Percentiles rank a stretch among this genome's conserved stretches.
Conservation (phyloP, 2,329 filamentous ascomycete genomes). For the Canariomyces notabilis region DNA sequence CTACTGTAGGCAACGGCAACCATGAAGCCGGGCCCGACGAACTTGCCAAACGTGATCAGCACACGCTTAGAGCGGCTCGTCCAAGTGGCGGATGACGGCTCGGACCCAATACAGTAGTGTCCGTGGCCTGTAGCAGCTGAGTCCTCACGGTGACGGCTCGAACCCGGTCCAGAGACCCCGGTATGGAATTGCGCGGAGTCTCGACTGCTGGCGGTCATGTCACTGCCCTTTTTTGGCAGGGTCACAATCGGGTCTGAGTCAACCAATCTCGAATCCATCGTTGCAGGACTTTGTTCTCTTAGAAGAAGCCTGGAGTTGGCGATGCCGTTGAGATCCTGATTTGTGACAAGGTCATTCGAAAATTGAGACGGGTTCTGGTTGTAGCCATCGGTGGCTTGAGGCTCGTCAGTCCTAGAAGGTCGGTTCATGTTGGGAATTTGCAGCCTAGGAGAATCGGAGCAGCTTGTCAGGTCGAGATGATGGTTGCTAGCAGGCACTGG, state of each 20-base stretch:
- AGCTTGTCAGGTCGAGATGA: no score
- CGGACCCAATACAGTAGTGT: not conserved
- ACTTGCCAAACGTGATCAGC: conserved; percentile 46
- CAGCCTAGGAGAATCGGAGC: not conserved
- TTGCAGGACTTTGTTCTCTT: not conserved
- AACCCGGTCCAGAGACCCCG: no score
- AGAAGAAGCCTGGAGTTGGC: conserved; percentile 37
- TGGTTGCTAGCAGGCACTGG: no score
- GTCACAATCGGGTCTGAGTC: not conserved
- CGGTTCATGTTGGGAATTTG: conserved; percentile 35
- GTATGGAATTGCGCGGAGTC: not conserved
- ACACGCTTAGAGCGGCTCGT: conserved; percentile 23
- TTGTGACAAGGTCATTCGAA: conserved; percentile 52
- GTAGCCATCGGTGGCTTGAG: conserved; percentile 36
- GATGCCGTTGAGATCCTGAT: conserved; percentile 50
- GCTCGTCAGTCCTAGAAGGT: conserved; percentile 33
- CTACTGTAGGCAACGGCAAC: conserved; percentile 54
- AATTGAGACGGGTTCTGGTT: conserved; percentile 53
- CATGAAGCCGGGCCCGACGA: conserved; percentile 65
- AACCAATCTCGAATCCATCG: not conserved
- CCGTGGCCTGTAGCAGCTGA: not conserved
- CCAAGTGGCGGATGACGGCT: not conserved
- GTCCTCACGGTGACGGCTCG: not conserved
- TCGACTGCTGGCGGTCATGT: no score
- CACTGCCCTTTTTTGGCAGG: not conserved